Evolutionary conservation across 306 rosid genomes (phyloP).

Genomic region (Castanea sativa): DNA sequence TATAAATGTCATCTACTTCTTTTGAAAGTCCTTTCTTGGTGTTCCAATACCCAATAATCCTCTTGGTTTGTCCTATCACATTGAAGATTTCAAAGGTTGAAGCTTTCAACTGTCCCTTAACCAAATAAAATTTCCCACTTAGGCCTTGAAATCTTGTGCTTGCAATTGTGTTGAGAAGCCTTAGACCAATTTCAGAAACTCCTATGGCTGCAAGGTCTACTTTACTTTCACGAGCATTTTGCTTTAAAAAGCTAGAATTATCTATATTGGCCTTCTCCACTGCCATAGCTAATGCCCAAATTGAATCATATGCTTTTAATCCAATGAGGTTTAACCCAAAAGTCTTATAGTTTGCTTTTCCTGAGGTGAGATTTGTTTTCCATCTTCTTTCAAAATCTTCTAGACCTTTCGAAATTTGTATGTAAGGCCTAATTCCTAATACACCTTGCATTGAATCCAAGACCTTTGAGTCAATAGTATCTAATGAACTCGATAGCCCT

Average conservation of each 20-base stretch:
- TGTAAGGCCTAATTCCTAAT: conserved; percentile 28
- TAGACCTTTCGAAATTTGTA: neutral
- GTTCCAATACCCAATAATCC: conserved; percentile 32
- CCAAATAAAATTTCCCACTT: conserved; percentile 25
- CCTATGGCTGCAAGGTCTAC: conserved; percentile 7
- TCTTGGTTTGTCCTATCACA: conserved; percentile 22
- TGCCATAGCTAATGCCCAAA: conserved; percentile 30
- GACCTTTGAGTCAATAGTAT: neutral
- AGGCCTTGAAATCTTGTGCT: conserved; percentile 9
- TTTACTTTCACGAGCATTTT: neutral
- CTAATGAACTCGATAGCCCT: conserved; percentile 16
- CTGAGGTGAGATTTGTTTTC: neutral
- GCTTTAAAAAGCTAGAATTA: neutral
- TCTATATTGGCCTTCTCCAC: neutral
- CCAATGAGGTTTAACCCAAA: conserved; percentile 1
- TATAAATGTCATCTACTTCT: neutral
- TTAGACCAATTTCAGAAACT: conserved; percentile 2
- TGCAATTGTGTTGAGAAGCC: neutral
- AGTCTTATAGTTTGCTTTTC: neutral
- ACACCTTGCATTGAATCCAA: conserved; percentile 42
- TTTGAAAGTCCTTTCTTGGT: neutral
- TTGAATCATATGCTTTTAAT: conserved; percentile 38
- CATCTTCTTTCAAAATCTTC: conserved; percentile 12
- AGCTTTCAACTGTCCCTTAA: conserved; percentile 27
- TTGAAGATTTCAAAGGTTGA: conserved; percentile 28